A percentile compares a stretch with the other conserved stretches of the same genome.
Evolutionary conservation across 139 green algal genomes (phyloP).

Genomic region (Chlorella ohadii): DNA sequence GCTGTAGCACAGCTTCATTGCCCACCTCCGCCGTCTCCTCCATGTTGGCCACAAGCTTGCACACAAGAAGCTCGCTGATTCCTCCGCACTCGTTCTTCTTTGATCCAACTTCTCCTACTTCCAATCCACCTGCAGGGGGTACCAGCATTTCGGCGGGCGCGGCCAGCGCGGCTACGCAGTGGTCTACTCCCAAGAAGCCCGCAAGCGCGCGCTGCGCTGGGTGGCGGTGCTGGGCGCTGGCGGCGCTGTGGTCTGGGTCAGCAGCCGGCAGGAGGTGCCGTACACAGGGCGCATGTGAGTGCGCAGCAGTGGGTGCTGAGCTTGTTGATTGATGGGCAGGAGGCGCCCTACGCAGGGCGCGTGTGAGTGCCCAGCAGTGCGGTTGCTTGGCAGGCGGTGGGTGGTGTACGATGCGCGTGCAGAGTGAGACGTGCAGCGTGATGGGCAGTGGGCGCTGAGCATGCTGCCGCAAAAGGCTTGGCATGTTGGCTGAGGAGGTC

Average conservation of each 20-base stretch:
- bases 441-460: no score
- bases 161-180: neutral
- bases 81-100: no score
- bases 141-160: constrained; percentile 28
- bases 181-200: neutral
- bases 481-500: neutral
- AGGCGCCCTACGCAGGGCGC: constrained; percentile 62
- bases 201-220: neutral
- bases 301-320: no score
- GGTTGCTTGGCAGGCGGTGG: no score
- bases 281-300: constrained; percentile 55
- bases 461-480: neutral
- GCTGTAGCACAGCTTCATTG: no score
- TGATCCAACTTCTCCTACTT: no score
- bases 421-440: no score
- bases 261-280: constrained; percentile 53
- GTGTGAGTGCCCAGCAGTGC: neutral
- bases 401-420: no score
- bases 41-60: no score
- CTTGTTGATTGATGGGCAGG: constrained; percentile 9
- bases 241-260: constrained; percentile 36
- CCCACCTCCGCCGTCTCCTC: no score
- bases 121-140: neutral
- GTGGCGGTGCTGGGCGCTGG: constrained; percentile 21
- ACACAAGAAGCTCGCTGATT: no score